phyloP scores from a whole-genome alignment of 345 rosid genomes.

The Bruguiera parviflora region DNA sequence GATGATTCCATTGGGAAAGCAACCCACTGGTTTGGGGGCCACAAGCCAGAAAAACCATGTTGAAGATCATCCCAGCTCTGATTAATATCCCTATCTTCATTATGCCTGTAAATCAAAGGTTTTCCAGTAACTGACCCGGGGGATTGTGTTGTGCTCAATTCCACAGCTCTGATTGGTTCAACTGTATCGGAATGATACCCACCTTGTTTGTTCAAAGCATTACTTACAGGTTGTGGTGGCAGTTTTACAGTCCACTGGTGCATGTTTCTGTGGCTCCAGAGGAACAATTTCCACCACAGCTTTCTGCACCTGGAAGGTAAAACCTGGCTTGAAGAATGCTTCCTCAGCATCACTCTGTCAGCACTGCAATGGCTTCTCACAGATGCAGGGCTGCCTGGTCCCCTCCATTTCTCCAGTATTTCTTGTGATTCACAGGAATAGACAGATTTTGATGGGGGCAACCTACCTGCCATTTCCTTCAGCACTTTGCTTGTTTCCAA shows the following conservation, averaged over 20 bases:
- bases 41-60: slow-evolving; percentile 38
- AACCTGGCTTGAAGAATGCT: slow-evolving; percentile 87
- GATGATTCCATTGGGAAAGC: slow-evolving; percentile 70
- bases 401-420: slow-evolving; percentile 13
- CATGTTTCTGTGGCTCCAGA: slow-evolving; percentile 91
- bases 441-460: slow-evolving; percentile 39
- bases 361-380: slow-evolving; percentile 61
- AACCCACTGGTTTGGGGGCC: slow-evolving; percentile 81
- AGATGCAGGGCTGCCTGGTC: slow-evolving; percentile 43
- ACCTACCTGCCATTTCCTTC: slow-evolving; percentile 31
- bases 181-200: slow-evolving; percentile 85
- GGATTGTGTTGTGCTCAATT: slow-evolving; percentile 37
- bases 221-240: slow-evolving; percentile 16
- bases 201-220: slow-evolving; percentile 53
- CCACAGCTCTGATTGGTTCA: slow-evolving; percentile 39
- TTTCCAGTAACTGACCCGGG: slow-evolving; percentile 48
- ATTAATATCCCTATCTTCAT: slow-evolving; percentile 10
- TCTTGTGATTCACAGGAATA: slow-evolving; percentile 39
- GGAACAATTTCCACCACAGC: slow-evolving; percentile 86
- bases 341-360: slow-evolving; percentile 87
- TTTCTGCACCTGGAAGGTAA: slow-evolving; percentile 77
- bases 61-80: slow-evolving; percentile 41
- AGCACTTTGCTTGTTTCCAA: slow-evolving; percentile 46
- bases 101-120: slow-evolving; percentile 26
- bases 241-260: slow-evolving; percentile 45